phyloP scores from a whole-genome alignment of 805 yeast species.

The Nakazawaea peltata region DNA sequence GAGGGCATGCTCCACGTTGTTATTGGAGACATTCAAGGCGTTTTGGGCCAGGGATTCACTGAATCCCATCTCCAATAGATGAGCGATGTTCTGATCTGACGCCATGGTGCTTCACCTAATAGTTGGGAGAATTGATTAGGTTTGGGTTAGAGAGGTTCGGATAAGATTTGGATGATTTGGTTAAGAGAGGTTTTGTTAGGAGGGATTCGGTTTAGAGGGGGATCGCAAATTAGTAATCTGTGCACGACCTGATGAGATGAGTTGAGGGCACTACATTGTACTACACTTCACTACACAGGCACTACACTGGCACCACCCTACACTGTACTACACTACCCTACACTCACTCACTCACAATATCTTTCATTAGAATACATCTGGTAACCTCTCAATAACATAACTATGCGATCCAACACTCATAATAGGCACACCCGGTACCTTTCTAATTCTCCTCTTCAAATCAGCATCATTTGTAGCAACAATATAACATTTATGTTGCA shows the following conservation, averaged over 20 bases:
- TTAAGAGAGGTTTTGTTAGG: too few species aligned
- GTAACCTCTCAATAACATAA: slow-evolving; percentile 89
- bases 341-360: too few species aligned
- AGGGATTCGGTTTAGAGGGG: too few species aligned
- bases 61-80: slow-evolving; percentile 31
- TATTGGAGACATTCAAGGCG: slow-evolving; percentile 26
- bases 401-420: slow-evolving; percentile 94
- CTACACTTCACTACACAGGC: too few species aligned
- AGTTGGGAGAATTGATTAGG: too few species aligned
- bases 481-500: slow-evolving; percentile 94
- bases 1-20: slow-evolving; percentile 26
- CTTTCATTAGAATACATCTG: slow-evolving; percentile 86
- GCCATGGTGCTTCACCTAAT: slow-evolving; percentile 1
- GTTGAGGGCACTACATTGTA: too few species aligned
- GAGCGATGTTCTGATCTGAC: slow-evolving; percentile 9
- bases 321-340: too few species aligned
- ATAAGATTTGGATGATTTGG: too few species aligned
- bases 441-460: slow-evolving; percentile 85
- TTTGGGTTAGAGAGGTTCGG: too few species aligned
- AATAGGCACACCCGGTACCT: slow-evolving; percentile 94
- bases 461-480: slow-evolving; percentile 99
- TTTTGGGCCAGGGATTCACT: slow-evolving; percentile 25
- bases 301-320: too few species aligned
- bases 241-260: too few species aligned
- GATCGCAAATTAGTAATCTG: too few species aligned